These are phyloP conservation scores for Crotalaria pallida DNA, from an alignment of 306 rosid species.

Conservation along the genomic window DNA sequence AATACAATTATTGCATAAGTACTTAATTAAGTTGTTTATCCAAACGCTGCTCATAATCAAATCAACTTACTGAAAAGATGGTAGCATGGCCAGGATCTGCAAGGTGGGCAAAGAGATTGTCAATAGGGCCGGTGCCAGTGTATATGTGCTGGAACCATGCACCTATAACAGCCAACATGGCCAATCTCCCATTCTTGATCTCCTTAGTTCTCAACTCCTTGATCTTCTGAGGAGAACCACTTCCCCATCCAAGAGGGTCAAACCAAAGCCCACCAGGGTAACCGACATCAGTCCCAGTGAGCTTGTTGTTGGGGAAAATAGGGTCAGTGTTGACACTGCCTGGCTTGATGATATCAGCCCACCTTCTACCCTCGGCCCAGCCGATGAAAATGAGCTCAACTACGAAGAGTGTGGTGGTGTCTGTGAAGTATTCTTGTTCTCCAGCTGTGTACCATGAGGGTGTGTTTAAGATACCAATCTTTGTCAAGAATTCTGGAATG, in stretches of 20 bases:
- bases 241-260: conserved; percentile 30
- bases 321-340: conserved; percentile 30
- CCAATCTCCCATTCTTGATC: conserved; percentile 38
- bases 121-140: conserved; percentile 58
- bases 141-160: conserved; percentile 33
- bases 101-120: conserved; percentile 78
- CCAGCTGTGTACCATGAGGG: conserved; percentile 31
- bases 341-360: conserved; percentile 28
- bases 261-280: conserved; percentile 37
- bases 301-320: conserved; percentile 30
- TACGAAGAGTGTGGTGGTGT: conserved; percentile 26
- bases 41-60: no score
- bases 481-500: conserved; percentile 32
- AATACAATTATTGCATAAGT: no score
- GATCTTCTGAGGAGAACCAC: conserved; percentile 26
- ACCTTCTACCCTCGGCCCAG: conserved; percentile 33
- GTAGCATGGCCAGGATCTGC: conserved; percentile 84
- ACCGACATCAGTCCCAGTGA: conserved; percentile 29
- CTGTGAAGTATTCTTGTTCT: conserved; percentile 28
- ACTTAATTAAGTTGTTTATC: no score
- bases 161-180: conserved; percentile 29
- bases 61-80: conserved; percentile 30
- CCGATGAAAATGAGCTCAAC: conserved; percentile 26
- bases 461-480: conserved; percentile 25
- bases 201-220: conserved; percentile 31